Evolutionary conservation across 2,329 filamentous ascomycete species (phyloP).

Genomic region (Clarireedia paspali): DNA sequence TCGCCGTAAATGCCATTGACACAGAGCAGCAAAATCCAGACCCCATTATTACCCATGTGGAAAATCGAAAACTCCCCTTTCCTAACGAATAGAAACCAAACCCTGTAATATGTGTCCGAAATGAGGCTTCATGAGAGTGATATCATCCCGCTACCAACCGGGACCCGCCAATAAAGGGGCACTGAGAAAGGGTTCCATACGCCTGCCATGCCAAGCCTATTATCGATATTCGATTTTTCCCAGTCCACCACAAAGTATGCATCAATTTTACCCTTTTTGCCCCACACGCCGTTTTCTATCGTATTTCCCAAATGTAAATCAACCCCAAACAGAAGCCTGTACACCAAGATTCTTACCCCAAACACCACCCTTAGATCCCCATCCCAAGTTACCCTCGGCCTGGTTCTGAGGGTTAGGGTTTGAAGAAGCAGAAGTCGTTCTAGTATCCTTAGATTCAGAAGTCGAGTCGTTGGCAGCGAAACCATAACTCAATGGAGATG

Average conservation of each 20-base stretch:
- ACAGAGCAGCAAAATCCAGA: background rate
- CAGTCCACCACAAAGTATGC: conserved; percentile 7
- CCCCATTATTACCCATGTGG: background rate
- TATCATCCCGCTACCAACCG: conserved; percentile 6
- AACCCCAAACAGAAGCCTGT: conserved; percentile 93
- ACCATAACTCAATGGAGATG: conserved; percentile 77
- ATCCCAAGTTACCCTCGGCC: conserved; percentile 46
- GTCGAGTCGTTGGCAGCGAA: conserved; percentile 52
- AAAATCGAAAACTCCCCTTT: background rate
- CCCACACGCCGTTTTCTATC: conserved; percentile 6
- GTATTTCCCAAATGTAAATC: conserved; percentile 25
- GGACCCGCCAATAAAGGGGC: conserved; percentile 7
- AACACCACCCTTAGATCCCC: conserved; percentile 68
- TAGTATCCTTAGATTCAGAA: conserved; percentile 31
- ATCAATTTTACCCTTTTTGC: conserved; percentile 4
- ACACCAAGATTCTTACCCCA: conserved; percentile 86
- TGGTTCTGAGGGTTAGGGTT: conserved; percentile 41
- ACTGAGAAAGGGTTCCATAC: conserved; percentile 8
- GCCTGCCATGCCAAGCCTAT: conserved; percentile 12
- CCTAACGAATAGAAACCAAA: background rate
- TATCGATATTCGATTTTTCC: conserved; percentile 8
- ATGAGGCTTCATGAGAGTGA: background rate
- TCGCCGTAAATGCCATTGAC: conserved; percentile 1
- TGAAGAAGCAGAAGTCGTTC: conserved; percentile 47
- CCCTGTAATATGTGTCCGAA: conserved; percentile 3